A percentile compares a stretch with the other conserved stretches of the same genome.
Evolutionary conservation across 2,329 filamentous ascomycete species (phyloP).

Genomic region (Sporothrix globosa): DNA sequence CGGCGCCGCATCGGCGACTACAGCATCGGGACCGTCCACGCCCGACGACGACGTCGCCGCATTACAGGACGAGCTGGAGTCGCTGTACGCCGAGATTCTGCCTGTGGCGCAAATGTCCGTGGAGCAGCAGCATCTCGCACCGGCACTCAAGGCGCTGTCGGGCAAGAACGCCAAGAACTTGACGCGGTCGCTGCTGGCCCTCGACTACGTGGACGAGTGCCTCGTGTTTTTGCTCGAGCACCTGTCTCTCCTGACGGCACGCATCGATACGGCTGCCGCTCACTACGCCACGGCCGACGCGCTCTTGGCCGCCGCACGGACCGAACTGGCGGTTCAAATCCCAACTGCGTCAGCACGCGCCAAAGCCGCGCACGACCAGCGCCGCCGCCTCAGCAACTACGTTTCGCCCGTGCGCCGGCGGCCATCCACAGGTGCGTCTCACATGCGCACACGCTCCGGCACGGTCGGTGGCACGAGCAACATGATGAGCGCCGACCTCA

Average conservation of each 20-base stretch:
- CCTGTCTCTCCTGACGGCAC: conserved; percentile 48
- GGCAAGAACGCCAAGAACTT: conserved; percentile 50
- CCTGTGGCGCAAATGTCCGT: conserved; percentile 72
- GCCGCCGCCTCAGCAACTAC: conserved; percentile 37
- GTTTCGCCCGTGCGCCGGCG: conserved; percentile 45
- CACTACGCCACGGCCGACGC: conserved; percentile 49
- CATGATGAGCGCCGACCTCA: conserved; percentile 14
- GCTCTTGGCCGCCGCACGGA: conserved; percentile 50
- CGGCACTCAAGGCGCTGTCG: conserved; percentile 55
- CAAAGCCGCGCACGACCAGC: conserved; percentile 22
- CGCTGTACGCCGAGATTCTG: conserved; percentile 69
- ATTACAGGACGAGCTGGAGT: conserved; percentile 68
- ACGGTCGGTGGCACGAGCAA: conserved; percentile 28
- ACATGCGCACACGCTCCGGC: conserved; percentile 43
- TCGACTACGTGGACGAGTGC: conserved; percentile 59
- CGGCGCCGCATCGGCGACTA: not conserved
- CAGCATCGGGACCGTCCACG: conserved; percentile 42
- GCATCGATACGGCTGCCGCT: conserved; percentile 51
- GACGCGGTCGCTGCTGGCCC: conserved; percentile 51
- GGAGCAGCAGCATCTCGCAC: conserved; percentile 67
- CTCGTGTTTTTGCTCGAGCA: conserved; percentile 56
- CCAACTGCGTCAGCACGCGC: conserved; percentile 28
- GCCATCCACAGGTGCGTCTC: conserved; percentile 41
- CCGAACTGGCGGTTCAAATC: conserved; percentile 47
- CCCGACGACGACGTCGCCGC: conserved; percentile 51